Evolutionary conservation across 2,329 filamentous ascomycete genomes (phyloP).

Genomic region (Colletotrichum filicis): DNA sequence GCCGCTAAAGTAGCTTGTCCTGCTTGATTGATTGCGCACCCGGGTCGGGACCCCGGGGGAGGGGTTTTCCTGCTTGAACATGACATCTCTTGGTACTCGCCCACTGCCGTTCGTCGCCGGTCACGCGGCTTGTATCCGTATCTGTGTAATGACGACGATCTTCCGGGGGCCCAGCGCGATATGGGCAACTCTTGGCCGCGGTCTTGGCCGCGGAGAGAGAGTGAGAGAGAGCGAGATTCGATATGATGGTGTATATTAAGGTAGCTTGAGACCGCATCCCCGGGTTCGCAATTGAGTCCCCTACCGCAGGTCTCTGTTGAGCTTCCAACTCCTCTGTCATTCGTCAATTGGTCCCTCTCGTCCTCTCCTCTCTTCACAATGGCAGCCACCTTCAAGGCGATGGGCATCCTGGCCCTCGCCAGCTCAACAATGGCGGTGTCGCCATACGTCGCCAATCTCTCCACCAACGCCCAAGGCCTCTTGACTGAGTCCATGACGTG

Average conservation of each 20-base stretch:
- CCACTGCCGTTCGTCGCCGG: background rate
- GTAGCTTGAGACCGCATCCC: background rate
- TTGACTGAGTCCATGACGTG: constrained; percentile 64
- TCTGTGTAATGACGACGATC: constrained; percentile 20
- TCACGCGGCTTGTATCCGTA: constrained; percentile 13
- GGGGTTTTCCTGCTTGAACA: constrained; percentile 3
- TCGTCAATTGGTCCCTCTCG: background rate
- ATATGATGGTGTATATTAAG: constrained; percentile 14
- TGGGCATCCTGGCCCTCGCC: constrained; percentile 21
- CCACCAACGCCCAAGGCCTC: constrained; percentile 48
- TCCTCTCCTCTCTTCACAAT: constrained; percentile 5
- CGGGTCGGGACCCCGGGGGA: background rate
- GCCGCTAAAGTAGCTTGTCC: background rate
- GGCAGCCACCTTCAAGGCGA: constrained; percentile 19
- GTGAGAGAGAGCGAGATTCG: background rate
- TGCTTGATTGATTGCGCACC: background rate
- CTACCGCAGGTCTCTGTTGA: background rate
- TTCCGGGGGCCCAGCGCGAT: background rate
- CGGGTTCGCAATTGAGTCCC: background rate
- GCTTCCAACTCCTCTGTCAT: background rate
- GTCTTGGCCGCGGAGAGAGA: constrained; percentile 7
- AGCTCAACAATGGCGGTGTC: constrained; percentile 23
- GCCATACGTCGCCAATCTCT: constrained; percentile 35
- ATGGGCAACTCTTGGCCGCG: background rate
- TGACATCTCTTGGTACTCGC: background rate